Evolutionary conservation across 352 stramenopile genomes (phyloP).

Genomic region (Pilasporangium apinafurcum): DNA sequence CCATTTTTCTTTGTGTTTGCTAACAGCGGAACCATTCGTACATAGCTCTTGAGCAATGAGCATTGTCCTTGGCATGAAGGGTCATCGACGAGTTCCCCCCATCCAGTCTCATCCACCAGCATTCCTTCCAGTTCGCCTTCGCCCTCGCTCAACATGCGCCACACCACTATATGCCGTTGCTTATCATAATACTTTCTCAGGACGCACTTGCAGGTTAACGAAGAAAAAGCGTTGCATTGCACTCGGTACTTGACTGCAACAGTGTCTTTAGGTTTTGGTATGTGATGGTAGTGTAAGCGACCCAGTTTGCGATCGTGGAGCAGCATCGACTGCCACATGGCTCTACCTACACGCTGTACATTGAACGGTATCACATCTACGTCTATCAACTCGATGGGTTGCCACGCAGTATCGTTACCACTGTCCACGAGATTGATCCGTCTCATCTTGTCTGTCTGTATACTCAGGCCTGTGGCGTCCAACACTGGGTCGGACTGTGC

Average conservation of each 20-base stretch:
- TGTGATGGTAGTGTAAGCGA: constrained; percentile 1
- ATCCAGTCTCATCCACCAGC: constrained; percentile 4
- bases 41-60: constrained; percentile 1
- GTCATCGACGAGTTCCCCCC: constrained; percentile 1
- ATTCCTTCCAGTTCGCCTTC: constrained; percentile 5
- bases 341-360: constrained; percentile 3
- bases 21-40: constrained; percentile 4
- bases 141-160: constrained; percentile 5
- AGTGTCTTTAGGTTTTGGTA: constrained; percentile 3
- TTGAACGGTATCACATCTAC: constrained; percentile 10
- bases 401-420: too few species aligned
- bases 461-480: too few species aligned
- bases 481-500: constrained; percentile 1
- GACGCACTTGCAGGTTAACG: constrained; percentile 7
- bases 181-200: constrained; percentile 7
- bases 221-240: constrained; percentile 2
- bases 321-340: constrained; percentile 10
- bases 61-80: neutral
- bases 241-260: constrained; percentile 9
- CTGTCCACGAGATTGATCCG: too few species aligned
- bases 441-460: too few species aligned
- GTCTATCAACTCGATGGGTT: constrained; percentile 10
- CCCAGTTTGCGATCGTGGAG: constrained; percentile 4
- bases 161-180: constrained; percentile 5
- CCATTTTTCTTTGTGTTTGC: neutral